Conservation (phyloP, 306 rosid genomes). For the Cyamopsis tetragonoloba region DNA sequence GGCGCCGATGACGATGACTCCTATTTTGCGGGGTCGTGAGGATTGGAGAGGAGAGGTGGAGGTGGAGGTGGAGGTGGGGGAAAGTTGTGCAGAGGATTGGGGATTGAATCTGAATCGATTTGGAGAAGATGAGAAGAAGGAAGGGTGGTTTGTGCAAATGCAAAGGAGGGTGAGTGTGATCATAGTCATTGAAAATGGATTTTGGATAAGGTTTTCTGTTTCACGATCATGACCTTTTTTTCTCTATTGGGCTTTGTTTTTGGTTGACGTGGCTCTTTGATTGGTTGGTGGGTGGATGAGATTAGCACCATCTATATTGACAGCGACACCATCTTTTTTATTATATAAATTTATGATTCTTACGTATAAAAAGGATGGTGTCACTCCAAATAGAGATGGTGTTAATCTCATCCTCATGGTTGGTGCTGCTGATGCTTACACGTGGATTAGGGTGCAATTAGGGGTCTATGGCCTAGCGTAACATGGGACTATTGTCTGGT, state of each 20-base stretch:
- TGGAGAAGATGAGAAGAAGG: conserved; percentile 27
- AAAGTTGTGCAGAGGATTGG: conserved; percentile 31
- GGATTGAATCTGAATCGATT: conserved; percentile 39
- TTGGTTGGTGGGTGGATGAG: no score
- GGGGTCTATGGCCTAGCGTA: no score
- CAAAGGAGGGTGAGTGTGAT: conserved; percentile 27
- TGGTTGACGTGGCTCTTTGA: conserved; percentile 16
- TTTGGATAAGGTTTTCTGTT: conserved; percentile 45
- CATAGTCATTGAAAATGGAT: conserved; percentile 44
- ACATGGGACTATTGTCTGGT: no score
- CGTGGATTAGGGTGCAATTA: no score
- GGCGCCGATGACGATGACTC: conserved; percentile 66
- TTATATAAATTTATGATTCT: no score
- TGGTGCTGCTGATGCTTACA: no score
- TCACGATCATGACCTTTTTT: not conserved
- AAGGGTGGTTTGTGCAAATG: conserved; percentile 25
- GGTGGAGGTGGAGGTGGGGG: no score
- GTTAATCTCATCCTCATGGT: no score
- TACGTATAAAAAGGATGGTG: no score
- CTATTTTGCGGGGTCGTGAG: conserved; percentile 22
- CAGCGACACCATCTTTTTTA: no score
- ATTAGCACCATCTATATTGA: no score
- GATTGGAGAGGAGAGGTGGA: conserved; percentile 25
- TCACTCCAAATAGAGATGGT: no score
- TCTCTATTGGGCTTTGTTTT: not conserved